Base-by-base conservation (phyloP, 768 basidiomycete genomes). In the Tylopilus sp. region DNA sequence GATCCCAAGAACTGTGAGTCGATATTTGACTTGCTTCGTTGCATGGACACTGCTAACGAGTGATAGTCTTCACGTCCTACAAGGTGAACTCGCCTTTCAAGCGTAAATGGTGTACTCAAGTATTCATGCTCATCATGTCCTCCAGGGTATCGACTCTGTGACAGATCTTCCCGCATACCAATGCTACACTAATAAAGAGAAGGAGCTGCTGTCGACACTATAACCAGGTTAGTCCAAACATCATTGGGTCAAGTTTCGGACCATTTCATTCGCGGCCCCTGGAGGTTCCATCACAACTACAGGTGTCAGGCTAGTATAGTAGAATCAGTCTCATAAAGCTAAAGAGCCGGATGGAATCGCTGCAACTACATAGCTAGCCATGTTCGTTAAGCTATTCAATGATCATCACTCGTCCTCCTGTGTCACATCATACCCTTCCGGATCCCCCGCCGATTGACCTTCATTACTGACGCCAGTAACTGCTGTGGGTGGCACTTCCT, bases 1-100 rank as follows among this genome's bases (percentile, higher is more conserved):
- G 58, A 64, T 38, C 62, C 58, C 6, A 0, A 33, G 1, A 63
- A 64, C 20, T 57, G 62, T 60, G 40, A 45, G 58, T 48, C 2
- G 10, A 20, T n/a, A 9, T 18, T 26, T 25, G n/a, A 0, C 20
- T 22, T 33, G 30, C 25, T 49, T 17, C 0, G 0, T 40, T 15
- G 25, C 8, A 8, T 17, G 26, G n/a, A 8, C 12, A 9, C 42
- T 47, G 12, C 53, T 22, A n/a, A 17, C 23, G 28, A 15, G 22
- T 20, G 15, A 23, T 15, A 48, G 57, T 63, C 48, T 60, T 62
- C 46, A 57, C 42, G 26, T 25, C 61, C 17, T 57, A 52, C 42
- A 55, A 63, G 61, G 58, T 63, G 21, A 31, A 18, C 31, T 3
- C 11, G 28, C 12, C 31, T 15, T 15, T 31, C 12, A 17, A 9